phyloP scores from a whole-genome alignment of 495 filamentous ascomycete species.

The Lepidopterella palustris region DNA sequence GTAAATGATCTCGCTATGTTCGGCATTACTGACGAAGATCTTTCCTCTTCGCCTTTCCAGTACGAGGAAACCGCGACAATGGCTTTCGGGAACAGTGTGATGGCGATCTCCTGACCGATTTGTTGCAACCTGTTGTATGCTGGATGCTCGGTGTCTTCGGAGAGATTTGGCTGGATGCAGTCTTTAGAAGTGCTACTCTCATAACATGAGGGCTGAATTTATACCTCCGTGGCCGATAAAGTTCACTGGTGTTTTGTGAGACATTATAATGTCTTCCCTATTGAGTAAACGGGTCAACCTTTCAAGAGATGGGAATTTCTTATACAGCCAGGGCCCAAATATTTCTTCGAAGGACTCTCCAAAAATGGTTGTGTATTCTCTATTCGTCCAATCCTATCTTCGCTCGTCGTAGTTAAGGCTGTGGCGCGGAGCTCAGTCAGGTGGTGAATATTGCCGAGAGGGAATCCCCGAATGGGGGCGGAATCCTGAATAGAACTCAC shows the following conservation, averaged over 20 bases:
- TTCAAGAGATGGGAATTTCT: too few species aligned
- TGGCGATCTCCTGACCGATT: constrained; percentile 73
- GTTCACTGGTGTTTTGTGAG: not conserved
- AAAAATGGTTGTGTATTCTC: too few species aligned
- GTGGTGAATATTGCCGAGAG: too few species aligned
- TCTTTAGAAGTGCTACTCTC: too few species aligned
- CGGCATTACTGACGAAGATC: not conserved
- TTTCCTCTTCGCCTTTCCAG: constrained; percentile 58
- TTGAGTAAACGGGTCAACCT: not conserved
- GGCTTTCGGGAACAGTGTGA: constrained; percentile 70
- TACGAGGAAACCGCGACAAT: constrained; percentile 85
- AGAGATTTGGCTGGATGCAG: constrained; percentile 55
- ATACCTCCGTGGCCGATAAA: not conserved
- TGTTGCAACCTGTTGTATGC: constrained; percentile 61
- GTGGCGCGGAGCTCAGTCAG: too few species aligned
- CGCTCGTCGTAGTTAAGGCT: too few species aligned
- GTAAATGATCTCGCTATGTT: not conserved
- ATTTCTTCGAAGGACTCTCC: too few species aligned
- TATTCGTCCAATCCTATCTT: too few species aligned
- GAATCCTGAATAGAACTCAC: too few species aligned
- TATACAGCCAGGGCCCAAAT: too few species aligned
- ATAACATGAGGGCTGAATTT: too few species aligned
- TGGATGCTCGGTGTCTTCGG: constrained; percentile 67
- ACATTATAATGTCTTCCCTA: not conserved
- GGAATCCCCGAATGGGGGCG: too few species aligned